A percentile compares a stretch with the other conserved stretches of the same genome.
Evolutionary conservation across 805 yeast genomes (phyloP).

Genomic region (Scheffersomyces spartinae): DNA sequence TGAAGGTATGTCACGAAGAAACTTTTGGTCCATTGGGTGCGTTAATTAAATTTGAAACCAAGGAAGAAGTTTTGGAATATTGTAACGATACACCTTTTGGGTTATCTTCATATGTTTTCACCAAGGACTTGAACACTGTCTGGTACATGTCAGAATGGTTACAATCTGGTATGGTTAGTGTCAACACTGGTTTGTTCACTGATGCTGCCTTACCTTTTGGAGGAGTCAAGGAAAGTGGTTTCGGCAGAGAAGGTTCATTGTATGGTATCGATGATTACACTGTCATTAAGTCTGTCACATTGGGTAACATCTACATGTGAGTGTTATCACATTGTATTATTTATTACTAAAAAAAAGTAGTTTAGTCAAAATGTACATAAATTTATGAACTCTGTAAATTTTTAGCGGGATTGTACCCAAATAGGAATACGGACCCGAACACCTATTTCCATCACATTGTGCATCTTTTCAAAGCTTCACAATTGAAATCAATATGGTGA

Average conservation of each 20-base stretch:
- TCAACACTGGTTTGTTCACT: conserved; percentile 47
- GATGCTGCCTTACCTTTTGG: conserved; percentile 48
- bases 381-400: too few species aligned
- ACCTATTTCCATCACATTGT: too few species aligned
- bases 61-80: conserved; percentile 39
- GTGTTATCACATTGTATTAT: neutral
- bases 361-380: too few species aligned
- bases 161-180: conserved; percentile 57
- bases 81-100: conserved; percentile 50
- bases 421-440: too few species aligned
- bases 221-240: conserved; percentile 57
- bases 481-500: too few species aligned
- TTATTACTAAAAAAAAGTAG: too few species aligned
- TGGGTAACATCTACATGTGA: conserved; percentile 30
- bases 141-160: conserved; percentile 43
- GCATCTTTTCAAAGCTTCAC: too few species aligned
- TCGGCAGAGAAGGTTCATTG: conserved; percentile 59
- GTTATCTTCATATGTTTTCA: conserved; percentile 48
- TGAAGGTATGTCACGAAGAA: conserved; percentile 43
- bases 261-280: conserved; percentile 54
- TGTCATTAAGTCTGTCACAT: conserved; percentile 38
- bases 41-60: conserved; percentile 39
- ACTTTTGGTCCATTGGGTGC: conserved; percentile 61
- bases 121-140: conserved; percentile 38
- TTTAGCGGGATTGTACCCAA: too few species aligned